A percentile compares a stretch with the other conserved stretches of the same genome.
phyloP scores from a whole-genome alignment of 495 filamentous ascomycete genomes.

The Aspergillus funiculosus region DNA sequence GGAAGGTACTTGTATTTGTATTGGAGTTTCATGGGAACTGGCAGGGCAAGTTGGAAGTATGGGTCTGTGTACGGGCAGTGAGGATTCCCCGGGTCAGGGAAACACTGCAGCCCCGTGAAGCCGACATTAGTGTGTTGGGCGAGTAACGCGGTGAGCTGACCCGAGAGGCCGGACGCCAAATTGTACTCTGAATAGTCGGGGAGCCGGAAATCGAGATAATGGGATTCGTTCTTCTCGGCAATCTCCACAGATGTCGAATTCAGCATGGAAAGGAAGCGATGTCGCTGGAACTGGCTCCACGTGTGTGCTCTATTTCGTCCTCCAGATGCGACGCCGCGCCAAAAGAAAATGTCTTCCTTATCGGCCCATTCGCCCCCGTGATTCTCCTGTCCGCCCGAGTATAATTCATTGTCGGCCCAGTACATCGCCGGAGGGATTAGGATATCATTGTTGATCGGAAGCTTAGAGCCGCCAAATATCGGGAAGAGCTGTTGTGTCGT shows the following conservation, averaged over 20 bases:
- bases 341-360: constrained; percentile 48
- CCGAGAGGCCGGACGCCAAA: not conserved
- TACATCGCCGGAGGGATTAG: constrained; percentile 65
- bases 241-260: constrained; percentile 50
- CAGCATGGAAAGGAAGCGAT: constrained; percentile 52
- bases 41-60: constrained; percentile 34
- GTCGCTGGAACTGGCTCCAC: constrained; percentile 39
- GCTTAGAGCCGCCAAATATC: constrained; percentile 63
- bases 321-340: constrained; percentile 43
- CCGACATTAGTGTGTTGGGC: constrained; percentile 14
- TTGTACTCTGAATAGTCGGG: constrained; percentile 18
- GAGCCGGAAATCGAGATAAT: constrained; percentile 19
- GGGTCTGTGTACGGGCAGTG: constrained; percentile 47
- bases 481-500: constrained; percentile 55
- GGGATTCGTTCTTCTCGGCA: constrained; percentile 23
- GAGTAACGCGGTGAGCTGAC: constrained; percentile 11
- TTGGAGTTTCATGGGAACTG: constrained; percentile 43
- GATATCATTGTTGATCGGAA: constrained; percentile 67
- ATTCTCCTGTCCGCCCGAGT: constrained; percentile 47
- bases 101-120: constrained; percentile 12
- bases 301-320: constrained; percentile 23
- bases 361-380: constrained; percentile 44
- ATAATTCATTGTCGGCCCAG: constrained; percentile 57
- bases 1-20: constrained; percentile 49
- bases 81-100: constrained; percentile 25